A percentile compares a stretch with the other conserved stretches of the same genome.
Evolutionary conservation across 257 asterid species (phyloP).

Genomic region (Cinchona pubescens): DNA sequence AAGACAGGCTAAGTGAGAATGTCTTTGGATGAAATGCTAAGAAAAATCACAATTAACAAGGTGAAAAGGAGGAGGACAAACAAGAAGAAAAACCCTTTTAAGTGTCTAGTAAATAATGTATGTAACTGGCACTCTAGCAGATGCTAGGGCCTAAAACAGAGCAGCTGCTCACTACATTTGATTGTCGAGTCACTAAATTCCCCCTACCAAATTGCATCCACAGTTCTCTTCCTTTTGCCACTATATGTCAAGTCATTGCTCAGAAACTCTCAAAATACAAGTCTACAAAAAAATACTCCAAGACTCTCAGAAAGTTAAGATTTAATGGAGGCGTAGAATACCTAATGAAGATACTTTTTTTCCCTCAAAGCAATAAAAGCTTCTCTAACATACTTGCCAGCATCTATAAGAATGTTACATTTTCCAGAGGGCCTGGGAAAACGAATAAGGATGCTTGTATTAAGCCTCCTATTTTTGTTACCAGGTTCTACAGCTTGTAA

Average conservation of each 20-base stretch:
- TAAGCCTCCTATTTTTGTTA: conserved; percentile 79
- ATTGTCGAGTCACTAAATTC: background rate
- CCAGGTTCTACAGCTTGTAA: conserved; percentile 75
- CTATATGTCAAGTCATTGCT: background rate
- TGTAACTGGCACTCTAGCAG: too few relatives aligned
- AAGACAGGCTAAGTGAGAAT: background rate
- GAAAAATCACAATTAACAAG: background rate
- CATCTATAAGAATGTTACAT: conserved; percentile 82
- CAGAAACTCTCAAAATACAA: background rate
- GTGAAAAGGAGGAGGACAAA: background rate
- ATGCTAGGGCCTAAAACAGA: background rate
- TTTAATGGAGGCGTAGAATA: too few relatives aligned
- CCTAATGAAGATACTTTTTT: background rate
- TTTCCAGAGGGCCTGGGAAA: conserved; percentile 49
- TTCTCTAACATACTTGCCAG: conserved; percentile 79
- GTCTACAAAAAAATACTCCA: too few relatives aligned
- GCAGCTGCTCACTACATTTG: background rate
- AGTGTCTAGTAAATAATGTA: too few relatives aligned
- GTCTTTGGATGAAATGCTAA: background rate
- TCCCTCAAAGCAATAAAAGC: conserved; percentile 4
- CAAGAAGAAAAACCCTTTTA: background rate
- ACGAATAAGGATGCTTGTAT: conserved; percentile 89
- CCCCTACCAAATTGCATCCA: background rate
- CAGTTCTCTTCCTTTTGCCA: background rate
- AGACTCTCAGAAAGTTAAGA: background rate